Conservation (phyloP, 116 monocot genomes). For the Iris pallida region DNA sequence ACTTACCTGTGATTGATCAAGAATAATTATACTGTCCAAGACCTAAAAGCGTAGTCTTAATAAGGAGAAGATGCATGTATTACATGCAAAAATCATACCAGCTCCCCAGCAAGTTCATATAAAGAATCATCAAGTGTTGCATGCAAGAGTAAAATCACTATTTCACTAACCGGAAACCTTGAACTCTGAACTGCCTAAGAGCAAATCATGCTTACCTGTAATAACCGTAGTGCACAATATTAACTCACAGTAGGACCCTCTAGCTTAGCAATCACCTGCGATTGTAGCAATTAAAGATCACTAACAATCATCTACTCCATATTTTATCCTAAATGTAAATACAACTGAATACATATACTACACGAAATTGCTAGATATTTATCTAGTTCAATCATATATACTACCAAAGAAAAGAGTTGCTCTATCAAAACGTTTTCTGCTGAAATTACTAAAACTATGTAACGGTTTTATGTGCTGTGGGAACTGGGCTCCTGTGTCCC, state of each 20-base stretch:
- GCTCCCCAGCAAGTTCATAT: constrained; percentile 98
- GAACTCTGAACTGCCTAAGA: not conserved
- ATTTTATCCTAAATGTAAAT: too few relatives aligned
- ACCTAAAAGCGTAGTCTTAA: not conserved
- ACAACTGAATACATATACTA: too few relatives aligned
- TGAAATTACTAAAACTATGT: too few relatives aligned
- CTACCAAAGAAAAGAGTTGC: too few relatives aligned
- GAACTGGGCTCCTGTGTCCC: too few relatives aligned
- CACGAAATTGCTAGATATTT: too few relatives aligned
- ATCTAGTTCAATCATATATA: too few relatives aligned
- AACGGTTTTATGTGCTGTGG: too few relatives aligned
- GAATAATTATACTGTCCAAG: constrained; percentile 1
- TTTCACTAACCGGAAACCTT: too few relatives aligned
- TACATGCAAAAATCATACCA: constrained; percentile 58
- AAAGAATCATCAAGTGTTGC: constrained; percentile 97
- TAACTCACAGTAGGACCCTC: constrained; percentile 99
- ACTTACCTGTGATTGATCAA: constrained; percentile 62
- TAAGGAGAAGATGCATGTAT: constrained; percentile 11
- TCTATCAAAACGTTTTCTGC: too few relatives aligned
- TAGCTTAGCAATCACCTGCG: constrained; percentile 96
- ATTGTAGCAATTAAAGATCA: constrained; percentile 1
- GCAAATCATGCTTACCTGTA: constrained; percentile 55
- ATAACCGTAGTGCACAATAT: constrained; percentile 94
- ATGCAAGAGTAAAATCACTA: constrained; percentile 27
- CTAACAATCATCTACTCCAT: too few relatives aligned